A percentile compares a stretch with the other conserved stretches of the same genome.
phyloP scores from a whole-genome alignment of 345 rosid species.

The Acer negundo region DNA sequence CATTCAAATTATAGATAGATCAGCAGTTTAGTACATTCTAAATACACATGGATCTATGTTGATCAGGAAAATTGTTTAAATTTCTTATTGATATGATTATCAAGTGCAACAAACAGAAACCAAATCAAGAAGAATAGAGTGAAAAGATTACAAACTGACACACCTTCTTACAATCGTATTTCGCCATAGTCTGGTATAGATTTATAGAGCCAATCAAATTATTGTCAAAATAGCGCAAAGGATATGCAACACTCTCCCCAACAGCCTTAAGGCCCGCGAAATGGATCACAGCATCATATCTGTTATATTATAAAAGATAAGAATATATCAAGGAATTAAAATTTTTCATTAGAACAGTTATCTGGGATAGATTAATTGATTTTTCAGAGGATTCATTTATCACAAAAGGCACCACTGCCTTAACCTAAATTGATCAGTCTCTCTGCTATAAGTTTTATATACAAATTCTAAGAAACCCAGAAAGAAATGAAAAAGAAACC shows the following conservation, averaged over 20 bases:
- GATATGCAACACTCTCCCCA: constrained; percentile 78
- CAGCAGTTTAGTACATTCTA: neutral
- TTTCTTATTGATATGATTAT: neutral
- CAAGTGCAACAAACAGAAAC: constrained; percentile 4
- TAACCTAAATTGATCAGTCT: neutral
- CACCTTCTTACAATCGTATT: constrained; percentile 75
- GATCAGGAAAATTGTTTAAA: neutral
- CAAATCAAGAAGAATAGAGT: neutral
- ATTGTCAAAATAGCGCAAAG: constrained; percentile 82
- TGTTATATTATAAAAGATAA: constrained; percentile 25
- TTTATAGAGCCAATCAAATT: constrained; percentile 78
- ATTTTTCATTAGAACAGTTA: neutral
- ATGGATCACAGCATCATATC: constrained; percentile 94
- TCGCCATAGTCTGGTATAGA: constrained; percentile 69
- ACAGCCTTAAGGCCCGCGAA: constrained; percentile 97
- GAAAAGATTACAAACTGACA: neutral
- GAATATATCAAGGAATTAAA: neutral
- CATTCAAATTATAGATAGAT: neutral
- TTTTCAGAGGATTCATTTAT: neutral
- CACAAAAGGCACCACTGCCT: neutral
- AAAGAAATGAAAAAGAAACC: neutral
- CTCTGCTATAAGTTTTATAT: neutral
- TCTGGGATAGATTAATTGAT: neutral
- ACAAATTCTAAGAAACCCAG: neutral
- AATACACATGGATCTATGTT: neutral